Percentiles rank a stretch among this genome's conserved stretches.
phyloP scores from a whole-genome alignment of 306 rosid genomes.

The Biancaea sappan region DNA sequence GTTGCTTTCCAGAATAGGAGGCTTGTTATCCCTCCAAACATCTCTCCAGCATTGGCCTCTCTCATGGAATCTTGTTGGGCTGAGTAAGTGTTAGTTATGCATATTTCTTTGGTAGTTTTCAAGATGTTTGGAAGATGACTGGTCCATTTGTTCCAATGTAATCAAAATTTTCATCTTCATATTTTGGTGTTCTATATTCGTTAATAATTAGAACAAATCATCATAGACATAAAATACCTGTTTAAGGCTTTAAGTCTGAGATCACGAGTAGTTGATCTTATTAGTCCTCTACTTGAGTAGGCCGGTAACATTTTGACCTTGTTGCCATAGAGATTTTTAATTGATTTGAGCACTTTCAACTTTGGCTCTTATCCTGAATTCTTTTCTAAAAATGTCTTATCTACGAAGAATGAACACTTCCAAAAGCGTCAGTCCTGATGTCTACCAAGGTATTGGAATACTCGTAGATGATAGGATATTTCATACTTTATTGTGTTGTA shows the following conservation, averaged over 20 bases:
- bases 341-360: not conserved
- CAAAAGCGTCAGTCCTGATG: too few species aligned
- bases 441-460: too few species aligned
- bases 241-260: not conserved
- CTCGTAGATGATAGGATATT: too few species aligned
- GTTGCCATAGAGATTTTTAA: not conserved
- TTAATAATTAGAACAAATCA: not conserved
- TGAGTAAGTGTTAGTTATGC: constrained; percentile 58
- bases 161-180: not conserved
- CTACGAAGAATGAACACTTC: not conserved
- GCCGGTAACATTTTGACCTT: not conserved
- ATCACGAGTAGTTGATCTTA: too few species aligned
- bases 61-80: constrained; percentile 96
- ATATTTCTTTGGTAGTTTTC: constrained; percentile 1
- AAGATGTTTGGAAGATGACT: not conserved
- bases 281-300: not conserved
- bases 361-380: not conserved
- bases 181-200: not conserved
- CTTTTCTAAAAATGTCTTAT: not conserved
- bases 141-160: constrained; percentile 15
- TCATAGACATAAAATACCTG: not conserved
- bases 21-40: constrained; percentile 68
- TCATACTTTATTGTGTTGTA: too few species aligned
- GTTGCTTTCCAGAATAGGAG: constrained; percentile 91
- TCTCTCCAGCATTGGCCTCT: constrained; percentile 69